Evolutionary conservation across 1,284 basidiomycete genomes (phyloP), one percentile per base, ranked within the genome.

Genomic region (Phenoliferia sp.): DNA sequence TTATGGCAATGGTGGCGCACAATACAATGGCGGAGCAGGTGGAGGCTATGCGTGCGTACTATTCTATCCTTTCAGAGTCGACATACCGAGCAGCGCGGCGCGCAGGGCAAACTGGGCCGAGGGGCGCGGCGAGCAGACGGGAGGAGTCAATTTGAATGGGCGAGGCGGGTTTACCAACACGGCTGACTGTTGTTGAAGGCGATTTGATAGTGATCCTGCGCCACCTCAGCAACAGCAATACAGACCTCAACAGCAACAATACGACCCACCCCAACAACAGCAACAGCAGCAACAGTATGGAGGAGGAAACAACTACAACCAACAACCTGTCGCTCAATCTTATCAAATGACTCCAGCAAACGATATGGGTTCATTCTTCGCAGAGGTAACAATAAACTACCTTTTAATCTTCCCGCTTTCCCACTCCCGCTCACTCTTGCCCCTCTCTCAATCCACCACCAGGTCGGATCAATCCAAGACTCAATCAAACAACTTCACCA

Each of bases 381-480:
- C 34, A 7, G 15, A 44, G 39, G 39, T 44, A 44, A 12, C 12
- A 12, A 44, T 22, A 12, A 44, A 12, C 39, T 22, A 12, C 22
- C 39, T 22, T 44, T 22, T 22, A 44, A 12, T 22, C 39, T 44
- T 12, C 17, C 17, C 26, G n/a, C 56, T 35, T 26, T 10, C 28
- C 16, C 10, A 28, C 17, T 12, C 22, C 26, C 12, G 39, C 39
- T 44, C 39, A 28, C 34, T 62, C 61, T n/a, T 19, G 12, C 22
- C 34, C 39, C 22, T 12, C 22, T 44, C 39, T 12, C 22, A 44
- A 12, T 22, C 12, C 12, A 44, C 22, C 12, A 44, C 12, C 44
- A 76, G 74, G 73, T 76, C 65, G 75, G 70, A 31, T 65, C 66
- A 34, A 75, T 76, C 59, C 68, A 71, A 60, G 69, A 73, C 62